Base-by-base conservation (phyloP, 306 rosid genomes). In the Mimosa pudica region DNA sequence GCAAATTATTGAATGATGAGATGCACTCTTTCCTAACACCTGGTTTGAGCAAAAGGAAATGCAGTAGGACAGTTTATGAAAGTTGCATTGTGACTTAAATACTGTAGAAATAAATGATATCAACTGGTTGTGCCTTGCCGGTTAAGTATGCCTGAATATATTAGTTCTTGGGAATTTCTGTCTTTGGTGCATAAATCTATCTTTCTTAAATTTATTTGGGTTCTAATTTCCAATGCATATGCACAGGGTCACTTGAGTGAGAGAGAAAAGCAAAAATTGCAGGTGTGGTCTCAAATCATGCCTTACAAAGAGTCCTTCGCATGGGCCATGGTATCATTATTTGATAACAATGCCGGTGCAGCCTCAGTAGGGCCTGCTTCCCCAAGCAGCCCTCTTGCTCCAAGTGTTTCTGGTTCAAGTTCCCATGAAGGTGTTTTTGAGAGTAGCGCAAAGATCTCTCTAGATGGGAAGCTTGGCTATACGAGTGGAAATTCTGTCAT, bases 201-300 rank as follows among this genome's bases (percentile, higher is more conserved):
- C 77, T 48, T 69, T 8, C 42, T 60, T 71, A 82, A 63, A 44
- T 67, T 20, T 79, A 64, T 76, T 57, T 75, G 20, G 38, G 71
- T 16, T 47, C 62, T 81, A 62, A 83, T 24, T 45, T 78, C 77
- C 64, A 79, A 57, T 84, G 77, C 77, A 48, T 72, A 74, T 81
- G 81, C 72, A 79, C 94, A 95, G 99, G 99, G 79, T 79, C 93
- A 90, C 68, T 87, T 95, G 94, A 83, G 87, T 81, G 99, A 95
- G 88, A 91, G 97, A 89, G 99, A 95, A 79, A 95, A 84, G 92
- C 99, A 95, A 82, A 95, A 95, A 82, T 89, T 95, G 89, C 98
- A 93, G 97, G 97, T 95, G 92, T 95, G 99, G 99, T 93, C 99
- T 89, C 93, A 93, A 84, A 84, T 95, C 89, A 93, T 95, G 99